A percentile compares a stretch with the other conserved stretches of the same genome.
Evolutionary conservation across 768 basidiomycete species (phyloP).

Genomic region (Tricholoma terreum): DNA sequence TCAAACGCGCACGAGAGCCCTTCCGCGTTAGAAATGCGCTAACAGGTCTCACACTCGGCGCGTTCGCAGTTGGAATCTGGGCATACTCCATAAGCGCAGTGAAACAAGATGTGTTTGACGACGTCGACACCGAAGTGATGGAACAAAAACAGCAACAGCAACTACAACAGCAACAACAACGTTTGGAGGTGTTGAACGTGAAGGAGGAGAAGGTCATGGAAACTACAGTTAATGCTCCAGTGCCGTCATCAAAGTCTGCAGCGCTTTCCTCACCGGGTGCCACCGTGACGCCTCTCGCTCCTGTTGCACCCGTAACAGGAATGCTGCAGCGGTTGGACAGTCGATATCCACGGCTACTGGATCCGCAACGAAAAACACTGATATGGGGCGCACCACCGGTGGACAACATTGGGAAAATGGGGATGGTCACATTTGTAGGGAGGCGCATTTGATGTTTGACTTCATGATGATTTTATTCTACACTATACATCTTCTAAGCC

Average conservation of each 20-base stretch:
- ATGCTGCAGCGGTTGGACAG: conserved; percentile 43
- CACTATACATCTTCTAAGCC: not conserved
- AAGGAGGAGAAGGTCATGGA: conserved; percentile 25
- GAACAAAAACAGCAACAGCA: conserved; percentile 47
- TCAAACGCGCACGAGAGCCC: conserved; percentile 83
- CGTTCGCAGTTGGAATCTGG: conserved; percentile 82
- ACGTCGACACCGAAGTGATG: conserved; percentile 75
- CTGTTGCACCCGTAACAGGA: conserved; percentile 31
- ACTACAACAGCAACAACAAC: conserved; percentile 36
- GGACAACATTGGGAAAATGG: conserved; percentile 53
- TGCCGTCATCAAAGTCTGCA: conserved; percentile 5
- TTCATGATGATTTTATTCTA: not conserved
- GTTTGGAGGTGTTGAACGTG: conserved; percentile 22
- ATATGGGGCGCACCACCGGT: conserved; percentile 74
- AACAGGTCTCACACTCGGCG: conserved; percentile 67
- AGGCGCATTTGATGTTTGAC: not conserved
- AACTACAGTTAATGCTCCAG: conserved; percentile 17
- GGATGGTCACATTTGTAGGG: conserved; percentile 5
- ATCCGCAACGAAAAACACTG: conserved; percentile 59
- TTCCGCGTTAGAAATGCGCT: conserved; percentile 78
- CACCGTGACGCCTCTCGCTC: not conserved
- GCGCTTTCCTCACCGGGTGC: not conserved
- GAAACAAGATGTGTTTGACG: conserved; percentile 89
- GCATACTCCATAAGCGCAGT: conserved; percentile 92
- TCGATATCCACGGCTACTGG: conserved; percentile 49